Conservation (phyloP, 1,139 yeast genomes). For the Tardiomyces digboiensis region DNA sequence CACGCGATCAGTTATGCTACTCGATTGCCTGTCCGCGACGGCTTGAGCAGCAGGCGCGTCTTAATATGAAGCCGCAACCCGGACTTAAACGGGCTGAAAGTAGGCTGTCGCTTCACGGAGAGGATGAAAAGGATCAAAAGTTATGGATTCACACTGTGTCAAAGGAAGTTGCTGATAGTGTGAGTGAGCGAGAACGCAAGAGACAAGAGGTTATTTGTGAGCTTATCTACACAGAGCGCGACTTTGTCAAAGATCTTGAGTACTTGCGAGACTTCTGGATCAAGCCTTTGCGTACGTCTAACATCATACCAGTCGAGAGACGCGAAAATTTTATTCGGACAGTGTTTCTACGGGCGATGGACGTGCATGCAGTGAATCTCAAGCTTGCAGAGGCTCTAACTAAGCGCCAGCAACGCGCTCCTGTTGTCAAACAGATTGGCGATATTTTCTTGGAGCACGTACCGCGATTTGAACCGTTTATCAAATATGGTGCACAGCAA, state of each 20-base stretch:
- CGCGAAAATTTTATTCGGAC: slow-evolving; percentile 86
- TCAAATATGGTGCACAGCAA: slow-evolving; percentile 91
- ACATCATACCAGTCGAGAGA: slow-evolving; percentile 79
- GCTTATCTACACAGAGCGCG: slow-evolving; percentile 88
- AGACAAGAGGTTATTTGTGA: slow-evolving; percentile 95
- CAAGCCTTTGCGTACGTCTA: slow-evolving; percentile 77
- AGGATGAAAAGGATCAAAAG: slow-evolving; percentile 74
- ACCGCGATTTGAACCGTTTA: slow-evolving; percentile 85
- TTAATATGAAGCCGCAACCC: slow-evolving; percentile 82
- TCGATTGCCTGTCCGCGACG: slow-evolving; percentile 97
- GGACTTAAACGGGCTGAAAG: slow-evolving; percentile 70
- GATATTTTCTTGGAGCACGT: slow-evolving; percentile 81
- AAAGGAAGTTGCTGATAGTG: slow-evolving; percentile 62
- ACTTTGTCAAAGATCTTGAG: slow-evolving; percentile 90
- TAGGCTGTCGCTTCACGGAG: slow-evolving; percentile 62
- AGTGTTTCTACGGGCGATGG: slow-evolving; percentile 86
- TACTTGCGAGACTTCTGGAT: slow-evolving; percentile 92
- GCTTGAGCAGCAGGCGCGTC: slow-evolving; percentile 89
- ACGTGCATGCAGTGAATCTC: slow-evolving; percentile 74
- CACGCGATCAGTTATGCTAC: slow-evolving; percentile 79
- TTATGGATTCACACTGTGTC: slow-evolving; percentile 95
- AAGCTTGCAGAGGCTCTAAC: slow-evolving; percentile 84
- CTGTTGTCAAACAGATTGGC: slow-evolving; percentile 78
- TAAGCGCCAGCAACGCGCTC: slow-evolving; percentile 78
- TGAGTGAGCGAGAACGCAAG: slow-evolving; percentile 80